Base-by-base conservation (phyloP, 495 filamentous ascomycete genomes). In the Pyronema domesticum region DNA sequence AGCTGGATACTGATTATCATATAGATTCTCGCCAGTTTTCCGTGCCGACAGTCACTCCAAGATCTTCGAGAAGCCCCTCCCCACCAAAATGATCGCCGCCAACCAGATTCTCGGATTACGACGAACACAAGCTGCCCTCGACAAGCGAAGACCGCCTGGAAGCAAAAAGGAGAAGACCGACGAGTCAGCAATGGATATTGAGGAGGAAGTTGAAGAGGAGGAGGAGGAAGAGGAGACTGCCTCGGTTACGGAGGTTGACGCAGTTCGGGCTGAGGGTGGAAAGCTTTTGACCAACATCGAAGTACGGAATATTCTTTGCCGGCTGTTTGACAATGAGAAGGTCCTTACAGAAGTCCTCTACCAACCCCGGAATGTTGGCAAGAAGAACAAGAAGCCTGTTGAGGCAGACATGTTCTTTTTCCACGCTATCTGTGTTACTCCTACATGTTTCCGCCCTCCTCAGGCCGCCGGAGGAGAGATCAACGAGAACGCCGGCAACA, bases 341-440 rank as follows among this genome's bases (percentile, higher is more conserved):
- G 87, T 93, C 39, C 73, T 99, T 45, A 61, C 95, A 18, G 68
- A 76, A 6, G 72, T 95, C 7, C 75, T 99, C 11, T 99, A 94
- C 65, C 82, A 82, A 65, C 80, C 84, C 36, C 77, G 80, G 51
- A 77, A 81, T 17, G 60, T 69, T 7, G 72, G 73, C 57, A 66
- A 69, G 53, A 75, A 74, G 55, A 71, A 68, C 44, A 55, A 70
- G 0, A 66, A 67, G 30, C 71, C 68, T 10, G 68, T 89, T 7
- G 76, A 71, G 6, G 78, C 86, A 0, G 83, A 91, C 62, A 95
- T 95, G 79, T 95, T 99, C 68, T 99, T 99, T 70, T 73, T 96
- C 46, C 79, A 81, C 57, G 79, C 74, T 35, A 70, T 99, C 36
- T 67, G 95, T 18, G 83, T 99, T 3, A 88, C 93, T 13, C 91